Percentiles rank a stretch among this genome's conserved stretches.
These are phyloP conservation scores for Phaseolus lunatus DNA, from an alignment of 306 rosid species.

Conservation along the genomic window DNA sequence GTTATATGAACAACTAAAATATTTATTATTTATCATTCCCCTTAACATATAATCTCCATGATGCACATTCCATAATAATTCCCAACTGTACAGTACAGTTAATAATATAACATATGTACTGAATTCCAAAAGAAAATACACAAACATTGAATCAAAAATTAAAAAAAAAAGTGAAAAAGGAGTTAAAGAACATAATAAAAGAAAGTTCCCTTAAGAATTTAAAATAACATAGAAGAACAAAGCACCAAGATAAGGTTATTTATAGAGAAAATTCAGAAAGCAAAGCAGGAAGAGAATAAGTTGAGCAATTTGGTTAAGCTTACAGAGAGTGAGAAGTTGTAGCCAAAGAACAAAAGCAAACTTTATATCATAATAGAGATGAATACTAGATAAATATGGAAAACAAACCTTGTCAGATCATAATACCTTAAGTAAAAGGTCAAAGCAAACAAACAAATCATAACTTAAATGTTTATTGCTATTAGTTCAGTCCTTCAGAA, in stretches of 20 bases:
- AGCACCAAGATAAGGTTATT: not conserved
- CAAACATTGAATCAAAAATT: too few species aligned
- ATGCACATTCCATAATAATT: too few species aligned
- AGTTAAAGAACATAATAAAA: not conserved
- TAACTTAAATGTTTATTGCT: not conserved
- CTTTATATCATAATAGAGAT: conserved; percentile 62
- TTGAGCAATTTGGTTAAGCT: conserved; percentile 35
- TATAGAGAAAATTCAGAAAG: conserved; percentile 18
- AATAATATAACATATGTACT: too few species aligned
- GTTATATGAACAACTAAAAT: too few species aligned
- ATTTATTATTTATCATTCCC: too few species aligned
- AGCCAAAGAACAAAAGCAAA: conserved; percentile 74
- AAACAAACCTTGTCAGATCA: conserved; percentile 40
- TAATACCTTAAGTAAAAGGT: conserved; percentile 28
- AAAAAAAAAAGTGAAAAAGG: not conserved
- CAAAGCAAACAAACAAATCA: conserved; percentile 23
- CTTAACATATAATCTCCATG: too few species aligned
- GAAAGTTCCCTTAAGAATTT: not conserved
- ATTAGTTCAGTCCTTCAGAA: not conserved
- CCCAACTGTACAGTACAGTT: too few species aligned
- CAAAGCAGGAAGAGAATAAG: conserved; percentile 4
- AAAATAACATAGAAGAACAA: not conserved
- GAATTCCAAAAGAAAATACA: too few species aligned
- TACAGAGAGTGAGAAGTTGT: conserved; percentile 67
- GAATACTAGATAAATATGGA: conserved; percentile 54